Evolutionary conservation across 768 basidiomycete genomes (phyloP), one percentile per base, ranked within the genome.

Genomic region (Tylopilus felleus): DNA sequence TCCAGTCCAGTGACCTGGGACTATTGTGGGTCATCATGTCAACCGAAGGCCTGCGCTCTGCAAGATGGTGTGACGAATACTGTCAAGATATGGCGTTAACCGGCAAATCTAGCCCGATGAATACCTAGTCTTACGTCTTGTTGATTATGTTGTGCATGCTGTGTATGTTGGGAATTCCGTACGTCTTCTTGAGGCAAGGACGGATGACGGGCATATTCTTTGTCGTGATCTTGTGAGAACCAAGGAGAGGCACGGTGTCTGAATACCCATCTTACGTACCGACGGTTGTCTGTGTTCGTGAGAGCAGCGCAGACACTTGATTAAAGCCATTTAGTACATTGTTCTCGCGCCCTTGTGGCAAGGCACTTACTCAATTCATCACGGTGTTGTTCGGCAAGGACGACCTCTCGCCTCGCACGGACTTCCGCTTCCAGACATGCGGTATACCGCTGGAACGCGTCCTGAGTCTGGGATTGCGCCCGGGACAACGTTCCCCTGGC

Each of bases 401-500:
- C 68, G 12, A 88, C 82, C 55, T 84, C 82, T 60, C 82, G 80
- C 60, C 82, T 76, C 45, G 86, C 86, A 66, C 83, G 83, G 40
- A 76, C 74, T 64, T 90, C 87, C 12, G 80, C 72, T 61, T 89
- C 86, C 17, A 88, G 73, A 69, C 82, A 86, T 12, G 80, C 76
- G 12, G 81, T 88, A 61, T 89, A 89, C 47, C 81, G 74, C 65
- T 83, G 75, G 62, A 88, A 86, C 4, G 85, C 80, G 40, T 88
- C 86, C 61, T 88, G 84, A 0, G 85, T 84, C 47, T 87, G 85
- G 62, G 84, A 82, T 63, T 85, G 85, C 21, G 85, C 83, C 41
- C 85, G 78, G 41, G 77, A 61, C n/a, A 87, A 73, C 5, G 82
- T 75, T 44, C 75, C 74, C 29, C 85, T 83, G 19, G 84, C 79